Conservation (phyloP, 2,329 filamentous ascomycete genomes). For the Scytalidium lignicola region DNA sequence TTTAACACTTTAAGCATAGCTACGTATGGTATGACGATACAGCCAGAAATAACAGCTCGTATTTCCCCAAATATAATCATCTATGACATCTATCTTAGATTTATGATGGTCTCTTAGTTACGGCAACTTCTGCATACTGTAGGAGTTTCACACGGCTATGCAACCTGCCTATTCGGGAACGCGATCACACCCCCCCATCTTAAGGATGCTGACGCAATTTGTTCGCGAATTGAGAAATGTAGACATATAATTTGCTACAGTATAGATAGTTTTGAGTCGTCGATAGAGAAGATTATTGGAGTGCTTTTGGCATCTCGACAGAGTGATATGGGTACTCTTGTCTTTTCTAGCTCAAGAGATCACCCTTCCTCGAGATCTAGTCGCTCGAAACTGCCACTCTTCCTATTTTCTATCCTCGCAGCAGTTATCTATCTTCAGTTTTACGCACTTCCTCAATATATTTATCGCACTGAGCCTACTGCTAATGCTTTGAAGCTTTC, state of each 20-base stretch:
- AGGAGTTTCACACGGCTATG: too few relatives aligned
- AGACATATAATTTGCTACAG: neutral
- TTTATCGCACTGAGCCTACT: conserved; percentile 9
- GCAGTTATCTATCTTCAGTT: conserved; percentile 18
- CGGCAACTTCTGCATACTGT: too few relatives aligned
- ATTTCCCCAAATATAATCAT: too few relatives aligned
- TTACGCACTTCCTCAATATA: conserved; percentile 19
- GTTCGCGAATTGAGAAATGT: neutral
- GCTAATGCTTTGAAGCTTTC: conserved; percentile 13
- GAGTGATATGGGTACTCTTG: neutral
- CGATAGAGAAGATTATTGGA: neutral
- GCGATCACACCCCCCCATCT: too few relatives aligned
- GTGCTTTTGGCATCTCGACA: neutral
- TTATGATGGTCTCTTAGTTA: too few relatives aligned
- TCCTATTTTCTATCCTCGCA: conserved; percentile 14
- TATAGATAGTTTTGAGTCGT: neutral
- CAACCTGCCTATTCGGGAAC: too few relatives aligned
- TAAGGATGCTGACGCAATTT: too few relatives aligned
- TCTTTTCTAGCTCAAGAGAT: neutral
- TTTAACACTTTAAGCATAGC: too few relatives aligned
- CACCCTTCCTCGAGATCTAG: neutral
- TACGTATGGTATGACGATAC: too few relatives aligned
- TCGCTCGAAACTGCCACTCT: conserved; percentile 9
- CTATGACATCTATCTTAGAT: too few relatives aligned
- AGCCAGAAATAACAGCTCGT: too few relatives aligned